phyloP scores from a whole-genome alignment of 169 alveolate genomes.

The Cryptosporidium viatorum region DNA sequence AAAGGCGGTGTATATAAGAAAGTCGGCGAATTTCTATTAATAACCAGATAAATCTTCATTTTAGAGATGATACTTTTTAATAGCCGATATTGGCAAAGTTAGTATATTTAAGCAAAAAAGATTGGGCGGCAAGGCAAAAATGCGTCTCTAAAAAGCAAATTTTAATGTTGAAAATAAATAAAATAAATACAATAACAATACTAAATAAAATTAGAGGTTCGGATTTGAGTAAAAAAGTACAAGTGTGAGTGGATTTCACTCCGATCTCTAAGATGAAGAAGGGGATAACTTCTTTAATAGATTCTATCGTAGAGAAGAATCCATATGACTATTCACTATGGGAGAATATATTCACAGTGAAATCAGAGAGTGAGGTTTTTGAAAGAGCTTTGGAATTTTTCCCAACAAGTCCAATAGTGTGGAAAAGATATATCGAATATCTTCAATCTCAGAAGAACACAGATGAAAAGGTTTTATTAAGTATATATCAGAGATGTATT shows the following conservation, averaged over 20 bases:
- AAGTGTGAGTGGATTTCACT: slow-evolving; percentile 8
- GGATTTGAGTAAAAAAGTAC: background rate
- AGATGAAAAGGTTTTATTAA: slow-evolving; percentile 5
- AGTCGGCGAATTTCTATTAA: background rate
- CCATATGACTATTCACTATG: slow-evolving; percentile 65
- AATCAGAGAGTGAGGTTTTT: slow-evolving; percentile 71
- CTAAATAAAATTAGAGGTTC: background rate
- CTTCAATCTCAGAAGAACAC: slow-evolving; percentile 41
- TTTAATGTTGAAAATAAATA: background rate
- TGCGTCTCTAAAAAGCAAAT: slow-evolving; percentile 11
- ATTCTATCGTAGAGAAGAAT: slow-evolving; percentile 70
- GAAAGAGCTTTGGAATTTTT: slow-evolving; percentile 71
- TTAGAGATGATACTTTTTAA: background rate
- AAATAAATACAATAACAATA: background rate
- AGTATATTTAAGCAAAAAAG: background rate
- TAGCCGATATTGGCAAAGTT: background rate
- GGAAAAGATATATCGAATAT: slow-evolving; percentile 71
- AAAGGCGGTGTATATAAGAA: too few relatives aligned
- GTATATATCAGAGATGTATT: slow-evolving; percentile 55
- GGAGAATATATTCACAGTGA: slow-evolving; percentile 71
- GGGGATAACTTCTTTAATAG: slow-evolving; percentile 50
- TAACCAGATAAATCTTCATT: background rate
- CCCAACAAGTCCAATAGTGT: slow-evolving; percentile 71
- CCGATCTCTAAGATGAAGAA: slow-evolving; percentile 40
- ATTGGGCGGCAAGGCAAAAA: slow-evolving; percentile 14